Percentiles rank a stretch among this genome's conserved stretches.
phyloP scores from a whole-genome alignment of 2,329 filamentous ascomycete species.

The Fusarium liriodendri region DNA sequence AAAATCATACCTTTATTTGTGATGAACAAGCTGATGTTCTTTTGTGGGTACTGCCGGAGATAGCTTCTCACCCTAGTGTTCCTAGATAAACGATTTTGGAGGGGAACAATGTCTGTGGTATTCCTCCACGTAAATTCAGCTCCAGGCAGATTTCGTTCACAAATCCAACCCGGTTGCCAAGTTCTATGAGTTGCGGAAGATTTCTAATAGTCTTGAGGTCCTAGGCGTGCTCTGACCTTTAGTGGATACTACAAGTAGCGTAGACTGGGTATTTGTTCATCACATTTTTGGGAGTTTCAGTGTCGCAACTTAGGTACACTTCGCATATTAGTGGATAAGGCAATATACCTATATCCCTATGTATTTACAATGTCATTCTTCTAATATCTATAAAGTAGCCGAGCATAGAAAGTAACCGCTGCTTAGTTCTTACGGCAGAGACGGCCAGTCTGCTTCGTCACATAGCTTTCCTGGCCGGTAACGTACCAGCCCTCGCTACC shows the following conservation, averaged over 20 bases:
- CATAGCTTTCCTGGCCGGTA: conserved; percentile 12
- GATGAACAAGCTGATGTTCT: background rate
- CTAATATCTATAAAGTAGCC: background rate
- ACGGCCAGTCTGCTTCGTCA: conserved; percentile 19
- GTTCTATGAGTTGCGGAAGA: background rate
- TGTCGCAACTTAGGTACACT: background rate
- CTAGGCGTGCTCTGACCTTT: background rate
- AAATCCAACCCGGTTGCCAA: background rate
- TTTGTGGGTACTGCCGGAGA: background rate
- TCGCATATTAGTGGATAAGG: background rate
- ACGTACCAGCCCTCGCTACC: conserved; percentile 20
- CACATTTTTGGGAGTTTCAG: background rate
- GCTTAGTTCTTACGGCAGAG: conserved; percentile 9
- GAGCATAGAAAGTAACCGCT: background rate
- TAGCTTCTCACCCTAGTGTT: background rate
- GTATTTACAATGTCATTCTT: background rate
- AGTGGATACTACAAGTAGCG: background rate
- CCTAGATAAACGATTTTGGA: background rate
- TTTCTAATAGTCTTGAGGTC: no score
- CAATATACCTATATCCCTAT: background rate
- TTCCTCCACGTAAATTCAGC: background rate
- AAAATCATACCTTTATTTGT: background rate
- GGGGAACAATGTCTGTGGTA: background rate
- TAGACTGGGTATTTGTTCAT: background rate
- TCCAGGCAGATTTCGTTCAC: background rate